phyloP scores from a whole-genome alignment of 371 early-diverging fungal genomes.

The Apophysomyces elegans region DNA sequence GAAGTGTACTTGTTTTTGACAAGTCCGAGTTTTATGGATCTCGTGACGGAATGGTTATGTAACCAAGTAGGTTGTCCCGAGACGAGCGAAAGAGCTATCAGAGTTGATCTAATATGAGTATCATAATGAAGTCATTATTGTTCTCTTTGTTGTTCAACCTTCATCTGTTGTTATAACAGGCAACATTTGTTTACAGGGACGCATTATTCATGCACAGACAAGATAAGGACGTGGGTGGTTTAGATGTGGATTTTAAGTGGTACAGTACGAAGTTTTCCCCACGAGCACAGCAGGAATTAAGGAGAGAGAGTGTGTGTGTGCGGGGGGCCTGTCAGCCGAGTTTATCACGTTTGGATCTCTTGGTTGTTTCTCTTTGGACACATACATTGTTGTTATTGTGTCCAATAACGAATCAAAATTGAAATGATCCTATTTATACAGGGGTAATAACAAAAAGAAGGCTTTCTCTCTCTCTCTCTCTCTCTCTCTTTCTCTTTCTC shows the following conservation, averaged over 20 bases:
- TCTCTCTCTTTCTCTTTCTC: not conserved
- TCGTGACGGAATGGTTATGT: too few relatives aligned
- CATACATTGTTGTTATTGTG: not conserved
- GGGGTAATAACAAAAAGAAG: not conserved
- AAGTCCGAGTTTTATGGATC: too few relatives aligned
- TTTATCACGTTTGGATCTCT: conserved; percentile 5
- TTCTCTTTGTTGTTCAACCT: too few relatives aligned
- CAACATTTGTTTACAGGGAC: too few relatives aligned
- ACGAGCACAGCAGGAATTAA: conserved; percentile 4
- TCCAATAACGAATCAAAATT: not conserved
- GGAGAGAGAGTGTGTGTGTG: not conserved
- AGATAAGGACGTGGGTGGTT: not conserved
- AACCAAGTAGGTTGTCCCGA: too few relatives aligned
- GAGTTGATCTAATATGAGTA: too few relatives aligned
- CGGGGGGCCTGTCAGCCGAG: not conserved
- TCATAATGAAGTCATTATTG: too few relatives aligned
- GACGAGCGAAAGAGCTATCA: too few relatives aligned
- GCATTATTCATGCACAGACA: too few relatives aligned
- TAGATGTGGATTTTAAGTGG: conserved; percentile 6
- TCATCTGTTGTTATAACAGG: too few relatives aligned
- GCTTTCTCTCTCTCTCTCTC: not conserved
- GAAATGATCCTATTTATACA: not conserved
- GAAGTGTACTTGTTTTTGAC: too few relatives aligned
- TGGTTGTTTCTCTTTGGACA: not conserved
- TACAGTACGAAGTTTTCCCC: conserved; percentile 3